Percentiles rank a stretch among this genome's conserved stretches.
These are phyloP conservation scores for Clonostachys sp. DNA, from an alignment of 2,329 filamentous ascomycete genomes.

Conservation along the genomic window DNA sequence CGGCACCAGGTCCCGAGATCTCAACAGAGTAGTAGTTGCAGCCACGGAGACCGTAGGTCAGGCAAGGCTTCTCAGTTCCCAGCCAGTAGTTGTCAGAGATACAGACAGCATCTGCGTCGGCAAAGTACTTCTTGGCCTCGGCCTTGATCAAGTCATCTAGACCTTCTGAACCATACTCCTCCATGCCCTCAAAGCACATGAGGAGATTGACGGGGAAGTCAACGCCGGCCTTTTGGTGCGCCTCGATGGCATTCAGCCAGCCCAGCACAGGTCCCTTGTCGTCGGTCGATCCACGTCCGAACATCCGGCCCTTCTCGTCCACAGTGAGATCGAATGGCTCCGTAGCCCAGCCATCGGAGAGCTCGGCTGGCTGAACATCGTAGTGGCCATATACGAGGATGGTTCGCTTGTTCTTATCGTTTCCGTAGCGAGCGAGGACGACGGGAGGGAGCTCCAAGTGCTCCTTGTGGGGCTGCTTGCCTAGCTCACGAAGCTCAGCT, in stretches of 20 bases:
- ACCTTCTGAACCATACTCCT: slow-evolving; percentile 96
- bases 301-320: slow-evolving; percentile 92
- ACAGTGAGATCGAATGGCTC: slow-evolving; percentile 88
- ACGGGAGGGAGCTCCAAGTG: slow-evolving; percentile 89
- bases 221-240: slow-evolving; percentile 89
- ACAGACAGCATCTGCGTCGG: slow-evolving; percentile 91
- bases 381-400: slow-evolving; percentile 98
- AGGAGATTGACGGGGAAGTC: slow-evolving; percentile 97
- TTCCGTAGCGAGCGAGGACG: slow-evolving; percentile 86
- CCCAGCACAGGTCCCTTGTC: slow-evolving; percentile 97
- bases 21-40: slow-evolving; percentile 97
- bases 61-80: slow-evolving; percentile 94
- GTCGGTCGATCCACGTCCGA: slow-evolving; percentile 89
- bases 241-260: slow-evolving; percentile 97
- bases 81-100: slow-evolving; percentile 99
- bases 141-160: slow-evolving; percentile 90
- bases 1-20: slow-evolving; percentile 84
- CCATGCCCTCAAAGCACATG: slow-evolving; percentile 99
- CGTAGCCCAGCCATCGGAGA: slow-evolving; percentile 92
- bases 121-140: slow-evolving; percentile 92
- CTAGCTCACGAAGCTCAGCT: slow-evolving; percentile 81
- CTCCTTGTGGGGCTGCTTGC: slow-evolving; percentile 88
- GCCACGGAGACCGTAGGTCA: slow-evolving; percentile 94
- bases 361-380: slow-evolving; percentile 92
- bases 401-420: slow-evolving; percentile 86